Percentiles rank a stretch among this genome's conserved stretches.
Evolutionary conservation across 176 grass and related monocot genomes (phyloP).

Genomic region (Cenchrus americanus): DNA sequence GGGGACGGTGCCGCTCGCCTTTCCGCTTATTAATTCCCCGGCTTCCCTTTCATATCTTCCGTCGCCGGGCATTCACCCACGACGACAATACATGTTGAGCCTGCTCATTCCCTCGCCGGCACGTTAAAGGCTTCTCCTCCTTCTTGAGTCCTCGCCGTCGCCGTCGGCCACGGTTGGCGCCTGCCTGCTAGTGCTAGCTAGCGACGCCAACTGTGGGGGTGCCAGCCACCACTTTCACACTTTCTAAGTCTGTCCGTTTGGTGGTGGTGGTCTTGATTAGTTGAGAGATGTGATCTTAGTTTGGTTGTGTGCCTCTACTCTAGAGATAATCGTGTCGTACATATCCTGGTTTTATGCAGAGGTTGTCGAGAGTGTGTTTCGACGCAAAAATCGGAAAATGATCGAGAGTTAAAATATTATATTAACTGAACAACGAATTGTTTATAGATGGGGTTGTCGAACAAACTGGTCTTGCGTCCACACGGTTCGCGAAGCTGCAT

Average conservation of each 20-base stretch:
- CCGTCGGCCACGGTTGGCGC: constrained; percentile 48
- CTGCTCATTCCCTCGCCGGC: constrained; percentile 57
- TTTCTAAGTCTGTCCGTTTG: no score
- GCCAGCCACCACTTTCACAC: no score
- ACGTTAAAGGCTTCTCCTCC: constrained; percentile 30
- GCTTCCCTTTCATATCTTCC: constrained; percentile 45
- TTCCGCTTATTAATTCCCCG: constrained; percentile 47
- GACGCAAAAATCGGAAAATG: no score
- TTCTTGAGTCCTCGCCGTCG: constrained; percentile 14
- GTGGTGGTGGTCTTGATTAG: no score
- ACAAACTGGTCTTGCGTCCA: no score
- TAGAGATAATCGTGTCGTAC: no score
- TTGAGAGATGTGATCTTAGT: no score
- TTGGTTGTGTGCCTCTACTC: no score
- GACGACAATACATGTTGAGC: not conserved
- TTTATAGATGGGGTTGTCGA: no score
- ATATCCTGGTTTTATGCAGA: no score
- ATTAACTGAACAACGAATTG: no score
- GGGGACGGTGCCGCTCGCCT: constrained; percentile 40
- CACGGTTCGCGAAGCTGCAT: not conserved
- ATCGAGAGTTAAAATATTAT: no score
- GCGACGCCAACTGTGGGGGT: not conserved
- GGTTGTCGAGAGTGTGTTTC: not conserved
- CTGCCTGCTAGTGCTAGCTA: constrained; percentile 4
- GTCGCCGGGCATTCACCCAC: constrained; percentile 54